phyloP scores from a whole-genome alignment of 1,284 basidiomycete genomes.

The Coniferiporia weirii region DNA sequence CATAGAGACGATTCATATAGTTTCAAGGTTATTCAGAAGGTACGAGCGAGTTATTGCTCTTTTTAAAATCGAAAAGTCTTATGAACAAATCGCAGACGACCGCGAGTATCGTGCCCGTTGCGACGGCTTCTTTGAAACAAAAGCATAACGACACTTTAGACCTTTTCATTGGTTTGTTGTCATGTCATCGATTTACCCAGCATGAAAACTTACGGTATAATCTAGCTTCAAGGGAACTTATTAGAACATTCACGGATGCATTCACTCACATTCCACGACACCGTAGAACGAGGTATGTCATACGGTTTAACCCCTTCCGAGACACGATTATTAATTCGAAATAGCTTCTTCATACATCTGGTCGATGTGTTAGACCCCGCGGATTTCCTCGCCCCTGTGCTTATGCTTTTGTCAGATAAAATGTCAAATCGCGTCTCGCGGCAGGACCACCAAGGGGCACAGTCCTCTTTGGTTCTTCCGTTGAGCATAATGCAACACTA shows the following conservation, averaged over 20 bases:
- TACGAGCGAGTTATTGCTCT: constrained; percentile 25
- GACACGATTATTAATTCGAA: constrained; percentile 15
- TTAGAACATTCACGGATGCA: constrained; percentile 87
- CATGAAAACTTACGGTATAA: not conserved
- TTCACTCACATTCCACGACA: constrained; percentile 84
- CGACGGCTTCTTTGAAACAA: constrained; percentile 71
- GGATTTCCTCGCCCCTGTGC: constrained; percentile 81
- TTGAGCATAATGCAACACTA: constrained; percentile 62
- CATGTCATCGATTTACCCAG: not conserved
- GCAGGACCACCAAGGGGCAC: constrained; percentile 59
- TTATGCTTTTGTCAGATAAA: constrained; percentile 85
- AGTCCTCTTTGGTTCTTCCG: constrained; percentile 59
- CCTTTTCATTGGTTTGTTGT: constrained; percentile 47
- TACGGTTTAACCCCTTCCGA: constrained; percentile 10
- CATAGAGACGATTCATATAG: constrained; percentile 95
- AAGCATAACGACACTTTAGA: constrained; percentile 49
- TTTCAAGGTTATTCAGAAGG: constrained; percentile 92
- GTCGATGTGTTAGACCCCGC: constrained; percentile 77
- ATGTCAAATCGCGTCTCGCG: constrained; percentile 64
- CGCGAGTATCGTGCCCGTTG: constrained; percentile 89
- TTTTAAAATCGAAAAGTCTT: no score
- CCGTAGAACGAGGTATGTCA: constrained; percentile 69
- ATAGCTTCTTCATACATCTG: constrained; percentile 89
- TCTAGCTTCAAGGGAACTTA: constrained; percentile 56
- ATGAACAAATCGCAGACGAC: constrained; percentile 57